These are phyloP conservation scores for Lactifluus rugatus DNA, from an alignment of 768 basidiomycete species.

Conservation along the genomic window DNA sequence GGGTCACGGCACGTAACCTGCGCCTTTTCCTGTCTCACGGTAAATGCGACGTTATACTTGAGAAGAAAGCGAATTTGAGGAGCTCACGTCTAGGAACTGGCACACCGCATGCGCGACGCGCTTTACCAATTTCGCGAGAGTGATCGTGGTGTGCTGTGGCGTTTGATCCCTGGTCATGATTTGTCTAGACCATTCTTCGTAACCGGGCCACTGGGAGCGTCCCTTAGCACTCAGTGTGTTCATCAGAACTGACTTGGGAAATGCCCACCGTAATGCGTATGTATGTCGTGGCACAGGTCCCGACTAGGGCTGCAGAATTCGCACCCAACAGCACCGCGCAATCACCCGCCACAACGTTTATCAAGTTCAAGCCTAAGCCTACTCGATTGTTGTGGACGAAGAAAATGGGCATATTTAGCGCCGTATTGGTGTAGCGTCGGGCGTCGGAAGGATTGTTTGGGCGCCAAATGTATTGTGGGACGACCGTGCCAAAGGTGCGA, in stretches of 20 bases:
- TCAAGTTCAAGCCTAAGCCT: neutral
- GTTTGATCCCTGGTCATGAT: conserved; percentile 11
- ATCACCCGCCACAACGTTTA: neutral
- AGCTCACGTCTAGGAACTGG: conserved; percentile 7
- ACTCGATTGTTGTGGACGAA: conserved; percentile 1
- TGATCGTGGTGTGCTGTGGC: neutral
- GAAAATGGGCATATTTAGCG: conserved; percentile 12
- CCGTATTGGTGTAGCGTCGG: neutral
- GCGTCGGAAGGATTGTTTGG: neutral
- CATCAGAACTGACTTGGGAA: neutral
- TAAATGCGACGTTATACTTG: neutral
- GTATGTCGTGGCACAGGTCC: neutral
- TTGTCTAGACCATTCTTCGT: neutral
- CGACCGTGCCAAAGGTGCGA: neutral
- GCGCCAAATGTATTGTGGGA: conserved; percentile 4
- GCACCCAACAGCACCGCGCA: neutral
- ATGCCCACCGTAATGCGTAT: conserved; percentile 5
- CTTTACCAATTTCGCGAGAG: neutral
- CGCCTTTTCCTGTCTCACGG: neutral
- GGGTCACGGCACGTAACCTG: neutral
- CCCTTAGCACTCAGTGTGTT: neutral
- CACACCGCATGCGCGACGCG: conserved; percentile 2
- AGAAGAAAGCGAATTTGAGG: neutral
- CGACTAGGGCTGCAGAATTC: neutral
- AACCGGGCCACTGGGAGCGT: conserved; percentile 9